Conservation (phyloP, 768 basidiomycete species). For the Filobasidium wieringae region DNA sequence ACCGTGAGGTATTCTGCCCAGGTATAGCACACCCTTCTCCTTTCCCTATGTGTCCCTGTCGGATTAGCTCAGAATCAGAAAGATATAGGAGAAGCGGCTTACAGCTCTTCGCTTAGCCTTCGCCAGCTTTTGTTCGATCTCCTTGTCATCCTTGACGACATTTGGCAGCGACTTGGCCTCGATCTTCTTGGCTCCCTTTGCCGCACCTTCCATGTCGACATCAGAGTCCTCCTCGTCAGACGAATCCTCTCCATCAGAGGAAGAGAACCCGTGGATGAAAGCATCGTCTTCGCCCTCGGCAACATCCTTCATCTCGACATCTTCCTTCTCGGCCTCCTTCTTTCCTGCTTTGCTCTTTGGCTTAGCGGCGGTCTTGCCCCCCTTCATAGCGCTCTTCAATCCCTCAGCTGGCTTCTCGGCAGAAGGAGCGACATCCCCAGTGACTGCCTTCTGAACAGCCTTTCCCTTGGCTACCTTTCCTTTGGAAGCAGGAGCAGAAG, state of each 20-base stretch:
- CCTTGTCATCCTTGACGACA: slow-evolving; percentile 73
- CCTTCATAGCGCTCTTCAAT: slow-evolving; percentile 16
- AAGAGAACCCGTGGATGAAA: slow-evolving; percentile 50
- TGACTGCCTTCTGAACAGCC: slow-evolving; percentile 6
- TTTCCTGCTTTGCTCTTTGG: slow-evolving; percentile 3
- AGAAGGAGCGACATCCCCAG: slow-evolving; percentile 5
- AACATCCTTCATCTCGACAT: slow-evolving; percentile 15
- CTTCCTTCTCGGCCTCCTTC: slow-evolving; percentile 18
- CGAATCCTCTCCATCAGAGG: slow-evolving; percentile 43
- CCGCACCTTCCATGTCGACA: slow-evolving; percentile 45
- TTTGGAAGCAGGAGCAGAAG: background rate
- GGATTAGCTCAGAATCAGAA: background rate
- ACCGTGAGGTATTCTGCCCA: slow-evolving; percentile 87
- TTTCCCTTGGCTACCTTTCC: slow-evolving; percentile 7
- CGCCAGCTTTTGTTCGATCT: slow-evolving; percentile 52
- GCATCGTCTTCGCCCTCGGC: slow-evolving; percentile 30
- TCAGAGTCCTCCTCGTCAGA: slow-evolving; percentile 52
- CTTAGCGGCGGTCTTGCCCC: slow-evolving; percentile 5
- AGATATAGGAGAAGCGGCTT: slow-evolving; percentile 25
- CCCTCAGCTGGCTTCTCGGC: slow-evolving; percentile 10
- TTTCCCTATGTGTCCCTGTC: slow-evolving; percentile 42
- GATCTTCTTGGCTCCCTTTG: slow-evolving; percentile 34
- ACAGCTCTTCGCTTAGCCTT: slow-evolving; percentile 56
- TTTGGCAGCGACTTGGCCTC: slow-evolving; percentile 69
- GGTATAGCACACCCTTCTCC: slow-evolving; percentile 72